phyloP scores from a whole-genome alignment of 2,329 filamentous ascomycete genomes.

The Colletotrichum horii region DNA sequence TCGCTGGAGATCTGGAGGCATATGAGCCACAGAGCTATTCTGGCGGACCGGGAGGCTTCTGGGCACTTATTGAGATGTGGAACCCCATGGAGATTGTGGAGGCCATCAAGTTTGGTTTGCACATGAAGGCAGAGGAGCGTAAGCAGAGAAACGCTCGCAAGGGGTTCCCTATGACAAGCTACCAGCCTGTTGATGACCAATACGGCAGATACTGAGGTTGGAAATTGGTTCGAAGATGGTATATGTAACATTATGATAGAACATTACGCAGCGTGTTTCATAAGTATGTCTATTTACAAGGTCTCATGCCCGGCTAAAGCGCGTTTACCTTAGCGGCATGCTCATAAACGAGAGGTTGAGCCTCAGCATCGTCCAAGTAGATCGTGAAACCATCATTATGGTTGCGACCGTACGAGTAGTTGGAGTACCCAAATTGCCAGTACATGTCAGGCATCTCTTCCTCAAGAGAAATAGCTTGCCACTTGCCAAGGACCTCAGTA shows the following conservation, averaged over 20 bases:
- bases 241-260: not conserved
- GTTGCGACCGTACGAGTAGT: constrained; percentile 58
- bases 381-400: constrained; percentile 63
- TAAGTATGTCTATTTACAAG: not conserved
- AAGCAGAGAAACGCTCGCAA: not conserved
- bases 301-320: not conserved
- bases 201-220: not conserved
- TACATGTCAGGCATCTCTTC: constrained; percentile 58
- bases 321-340: constrained; percentile 46
- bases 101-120: constrained; percentile 3
- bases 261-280: not conserved
- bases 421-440: constrained; percentile 60
- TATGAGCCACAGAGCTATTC: constrained; percentile 24
- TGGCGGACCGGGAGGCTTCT: constrained; percentile 24
- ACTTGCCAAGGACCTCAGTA: constrained; percentile 48
- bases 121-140: constrained; percentile 13
- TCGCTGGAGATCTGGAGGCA: constrained; percentile 5
- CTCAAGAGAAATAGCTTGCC: constrained; percentile 53
- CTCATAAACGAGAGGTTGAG: constrained; percentile 46
- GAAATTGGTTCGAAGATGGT: not conserved
- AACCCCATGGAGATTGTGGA: constrained; percentile 11
- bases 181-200: not conserved
- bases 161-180: not conserved
- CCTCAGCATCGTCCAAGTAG: constrained; percentile 55
- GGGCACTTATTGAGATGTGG: constrained; percentile 17